Base-by-base conservation (phyloP, 1,139 yeast genomes). In the Scheffersomyces stambukii region DNA sequence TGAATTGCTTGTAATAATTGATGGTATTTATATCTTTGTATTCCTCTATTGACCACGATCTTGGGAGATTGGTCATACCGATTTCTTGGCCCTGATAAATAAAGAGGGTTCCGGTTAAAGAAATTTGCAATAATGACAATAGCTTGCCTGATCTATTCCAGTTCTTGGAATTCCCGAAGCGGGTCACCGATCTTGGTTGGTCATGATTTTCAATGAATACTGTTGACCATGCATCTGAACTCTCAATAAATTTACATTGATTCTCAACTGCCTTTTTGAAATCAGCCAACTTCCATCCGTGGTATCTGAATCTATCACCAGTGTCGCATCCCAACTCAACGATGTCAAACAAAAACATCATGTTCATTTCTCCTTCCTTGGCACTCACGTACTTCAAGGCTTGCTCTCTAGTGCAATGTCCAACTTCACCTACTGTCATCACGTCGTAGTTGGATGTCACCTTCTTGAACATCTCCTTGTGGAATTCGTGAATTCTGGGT, bases 11-110 rank as follows among this genome's bases (percentile, higher is more conserved):
- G 48, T 58, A 67, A 46, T 64, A 67, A 48, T 65, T 68, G 42
- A 60, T 50, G 23, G 73, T 57, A 39, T 68, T 65, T 36, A 75
- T 61, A 44, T 75, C 81, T 42, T 58, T 54, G 48, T 73, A 75
- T 40, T 73, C 77, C 14, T 53, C 59, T 29, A 74, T 54, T 13
- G 63, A 57, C 78, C 78, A 70, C 19, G 52, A 46, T 30, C 50
- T 41, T 22, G 69, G 65, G 21, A 70, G 50, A 42, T 75, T 75
- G 28, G 65, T 62, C 73, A 69, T 71, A 25, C 75, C 81, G 35
- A 75, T 59, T 46, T 75, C 81, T 46, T 75, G 81, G 31, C 81
- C 81, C 48, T 75, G 80, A 48, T 75, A 75, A 23, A 75, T 52
- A 50, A 62, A 75, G 35, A 74, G 54, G 6, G 81, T 75, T 29